phyloP scores from a whole-genome alignment of 164 flowering plant genomes.

The Aristolochia contorta region DNA sequence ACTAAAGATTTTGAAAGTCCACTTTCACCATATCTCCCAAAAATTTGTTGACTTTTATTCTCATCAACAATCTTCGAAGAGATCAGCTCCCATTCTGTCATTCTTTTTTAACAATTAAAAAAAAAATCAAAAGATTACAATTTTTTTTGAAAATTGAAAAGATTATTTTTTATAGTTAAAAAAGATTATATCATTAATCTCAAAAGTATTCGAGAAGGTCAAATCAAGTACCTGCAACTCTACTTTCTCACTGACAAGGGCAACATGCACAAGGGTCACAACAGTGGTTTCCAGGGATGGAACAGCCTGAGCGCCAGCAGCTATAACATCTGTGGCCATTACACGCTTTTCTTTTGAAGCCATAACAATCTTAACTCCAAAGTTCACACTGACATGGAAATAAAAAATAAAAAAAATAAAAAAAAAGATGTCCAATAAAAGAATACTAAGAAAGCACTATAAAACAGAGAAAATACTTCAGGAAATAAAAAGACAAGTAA shows the following conservation, averaged over 20 bases:
- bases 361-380: slow-evolving; percentile 53
- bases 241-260: slow-evolving; percentile 57
- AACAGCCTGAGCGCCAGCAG: slow-evolving; percentile 55
- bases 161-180: too few relatives aligned
- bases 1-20: too few relatives aligned
- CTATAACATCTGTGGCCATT: slow-evolving; percentile 51
- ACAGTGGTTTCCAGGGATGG: slow-evolving; percentile 65
- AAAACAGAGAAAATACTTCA: too few relatives aligned
- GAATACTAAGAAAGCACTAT: not conserved
- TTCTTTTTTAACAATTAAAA: too few relatives aligned
- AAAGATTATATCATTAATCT: too few relatives aligned
- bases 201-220: not conserved
- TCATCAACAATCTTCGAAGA: too few relatives aligned
- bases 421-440: not conserved
- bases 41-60: too few relatives aligned
- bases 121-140: too few relatives aligned
- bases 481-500: too few relatives aligned
- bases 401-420: not conserved
- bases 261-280: slow-evolving; percentile 74
- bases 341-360: slow-evolving; percentile 50
- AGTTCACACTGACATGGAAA: slow-evolving; percentile 44
- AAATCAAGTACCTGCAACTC: slow-evolving; percentile 56
- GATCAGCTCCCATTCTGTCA: too few relatives aligned
- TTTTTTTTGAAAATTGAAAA: too few relatives aligned
- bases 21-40: too few relatives aligned